These are phyloP conservation scores for Monilinia fructicola DNA, from an alignment of 2,329 filamentous ascomycete genomes.

Conservation along the genomic window DNA sequence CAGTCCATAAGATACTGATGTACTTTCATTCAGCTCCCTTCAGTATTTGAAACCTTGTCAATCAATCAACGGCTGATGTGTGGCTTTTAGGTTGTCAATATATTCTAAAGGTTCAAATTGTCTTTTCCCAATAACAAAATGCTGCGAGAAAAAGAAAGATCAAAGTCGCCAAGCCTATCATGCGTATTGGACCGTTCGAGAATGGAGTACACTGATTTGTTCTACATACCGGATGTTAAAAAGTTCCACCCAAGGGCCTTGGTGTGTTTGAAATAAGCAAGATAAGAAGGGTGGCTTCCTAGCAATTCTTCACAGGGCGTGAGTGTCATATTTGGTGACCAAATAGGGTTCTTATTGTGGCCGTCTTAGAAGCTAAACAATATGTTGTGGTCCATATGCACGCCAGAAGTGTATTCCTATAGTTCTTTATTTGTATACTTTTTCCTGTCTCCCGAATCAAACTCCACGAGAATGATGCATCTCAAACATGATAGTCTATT, in stretches of 20 bases:
- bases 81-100: not conserved
- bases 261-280: not conserved
- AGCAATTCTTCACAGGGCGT: not conserved
- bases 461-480: not conserved
- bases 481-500: not conserved
- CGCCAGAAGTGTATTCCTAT: not conserved
- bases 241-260: not conserved
- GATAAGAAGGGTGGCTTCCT: not conserved
- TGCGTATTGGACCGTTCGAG: not conserved
- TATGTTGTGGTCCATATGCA: not conserved
- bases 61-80: not conserved
- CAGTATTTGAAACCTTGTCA: not conserved
- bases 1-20: not conserved
- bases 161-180: not conserved
- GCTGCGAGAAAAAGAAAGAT: not conserved
- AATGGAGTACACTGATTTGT: not conserved
- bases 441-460: not conserved
- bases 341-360: not conserved
- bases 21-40: not conserved
- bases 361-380: not conserved
- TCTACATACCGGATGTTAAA: not conserved
- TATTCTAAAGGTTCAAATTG: not conserved
- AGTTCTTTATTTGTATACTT: not conserved
- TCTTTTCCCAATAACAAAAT: not conserved
- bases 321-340: conserved; percentile 11